Conservation (phyloP, 2,329 filamentous ascomycete genomes). For the Sclerotinia subarctica region DNA sequence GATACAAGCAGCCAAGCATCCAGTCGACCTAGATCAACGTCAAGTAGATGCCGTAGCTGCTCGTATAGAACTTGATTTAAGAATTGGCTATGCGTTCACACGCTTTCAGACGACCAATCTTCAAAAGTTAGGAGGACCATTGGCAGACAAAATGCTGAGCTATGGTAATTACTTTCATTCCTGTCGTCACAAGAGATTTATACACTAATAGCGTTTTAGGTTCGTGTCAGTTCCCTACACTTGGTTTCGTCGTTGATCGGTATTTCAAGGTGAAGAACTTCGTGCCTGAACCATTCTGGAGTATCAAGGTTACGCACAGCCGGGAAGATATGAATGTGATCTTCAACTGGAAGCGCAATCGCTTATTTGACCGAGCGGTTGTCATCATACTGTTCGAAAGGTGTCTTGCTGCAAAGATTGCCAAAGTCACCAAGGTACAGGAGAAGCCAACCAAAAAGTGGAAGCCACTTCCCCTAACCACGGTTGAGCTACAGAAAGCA, state of each 20-base stretch:
- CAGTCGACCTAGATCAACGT: constrained; percentile 74
- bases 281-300: constrained; percentile 88
- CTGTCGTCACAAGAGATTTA: neutral
- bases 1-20: constrained; percentile 72
- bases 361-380: constrained; percentile 83
- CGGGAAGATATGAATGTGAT: constrained; percentile 75
- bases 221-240: constrained; percentile 93
- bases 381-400: constrained; percentile 81
- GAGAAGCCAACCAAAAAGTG: constrained; percentile 92
- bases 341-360: constrained; percentile 78
- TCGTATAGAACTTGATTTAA: constrained; percentile 86
- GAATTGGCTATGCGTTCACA: constrained; percentile 91
- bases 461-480: constrained; percentile 90
- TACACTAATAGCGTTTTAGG: constrained; percentile 42
- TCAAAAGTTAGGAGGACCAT: constrained; percentile 64
- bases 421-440: constrained; percentile 78
- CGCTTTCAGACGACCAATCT: constrained; percentile 79
- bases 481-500: constrained; percentile 94
- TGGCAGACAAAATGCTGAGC: constrained; percentile 60
- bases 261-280: constrained; percentile 95
- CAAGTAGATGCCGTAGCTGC: constrained; percentile 86
- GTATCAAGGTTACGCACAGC: constrained; percentile 77
- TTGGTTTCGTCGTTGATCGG: constrained; percentile 94
- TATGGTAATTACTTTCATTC: constrained; percentile 60
- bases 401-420: constrained; percentile 72